phyloP scores from a whole-genome alignment of 2,329 filamentous ascomycete genomes.

The Phoma sp. region DNA sequence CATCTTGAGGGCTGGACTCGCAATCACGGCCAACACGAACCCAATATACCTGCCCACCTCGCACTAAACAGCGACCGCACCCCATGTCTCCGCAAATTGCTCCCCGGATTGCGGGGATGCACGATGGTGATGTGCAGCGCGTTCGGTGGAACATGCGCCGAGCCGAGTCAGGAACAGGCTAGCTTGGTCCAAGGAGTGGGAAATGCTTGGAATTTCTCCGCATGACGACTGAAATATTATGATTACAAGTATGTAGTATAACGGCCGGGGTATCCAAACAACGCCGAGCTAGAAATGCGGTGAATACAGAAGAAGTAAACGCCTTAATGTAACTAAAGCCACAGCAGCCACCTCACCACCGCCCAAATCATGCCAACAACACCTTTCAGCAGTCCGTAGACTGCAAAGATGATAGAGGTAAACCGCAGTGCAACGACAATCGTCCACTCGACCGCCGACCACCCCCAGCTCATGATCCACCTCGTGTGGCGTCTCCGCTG shows the following conservation, averaged over 20 bases:
- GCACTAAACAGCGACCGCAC: constrained; percentile 16
- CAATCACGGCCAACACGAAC: not conserved
- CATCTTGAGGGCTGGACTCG: constrained; percentile 18
- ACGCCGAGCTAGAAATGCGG: constrained; percentile 6
- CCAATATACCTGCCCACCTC: constrained; percentile 8
- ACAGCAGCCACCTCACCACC: constrained; percentile 80
- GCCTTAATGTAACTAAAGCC: constrained; percentile 51
- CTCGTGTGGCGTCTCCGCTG: constrained; percentile 76
- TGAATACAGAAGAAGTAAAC: not conserved
- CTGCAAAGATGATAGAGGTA: constrained; percentile 87
- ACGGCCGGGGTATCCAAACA: too few relatives aligned
- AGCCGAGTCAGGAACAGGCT: constrained; percentile 12
- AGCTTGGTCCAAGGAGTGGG: not conserved
- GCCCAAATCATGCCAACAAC: constrained; percentile 65
- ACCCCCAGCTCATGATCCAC: constrained; percentile 77
- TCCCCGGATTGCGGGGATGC: constrained; percentile 27
- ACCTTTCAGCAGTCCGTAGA: constrained; percentile 70
- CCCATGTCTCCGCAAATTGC: constrained; percentile 35
- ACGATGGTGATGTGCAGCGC: constrained; percentile 1
- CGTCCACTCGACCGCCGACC: constrained; percentile 84
- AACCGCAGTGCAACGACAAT: constrained; percentile 93
- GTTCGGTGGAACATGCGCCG: constrained; percentile 8
- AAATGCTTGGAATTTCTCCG: constrained; percentile 9
- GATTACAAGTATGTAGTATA: too few relatives aligned
- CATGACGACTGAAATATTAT: too few relatives aligned